Evolutionary conservation across 805 yeast species (phyloP).

Genomic region (Kodamaea leandrae): DNA sequence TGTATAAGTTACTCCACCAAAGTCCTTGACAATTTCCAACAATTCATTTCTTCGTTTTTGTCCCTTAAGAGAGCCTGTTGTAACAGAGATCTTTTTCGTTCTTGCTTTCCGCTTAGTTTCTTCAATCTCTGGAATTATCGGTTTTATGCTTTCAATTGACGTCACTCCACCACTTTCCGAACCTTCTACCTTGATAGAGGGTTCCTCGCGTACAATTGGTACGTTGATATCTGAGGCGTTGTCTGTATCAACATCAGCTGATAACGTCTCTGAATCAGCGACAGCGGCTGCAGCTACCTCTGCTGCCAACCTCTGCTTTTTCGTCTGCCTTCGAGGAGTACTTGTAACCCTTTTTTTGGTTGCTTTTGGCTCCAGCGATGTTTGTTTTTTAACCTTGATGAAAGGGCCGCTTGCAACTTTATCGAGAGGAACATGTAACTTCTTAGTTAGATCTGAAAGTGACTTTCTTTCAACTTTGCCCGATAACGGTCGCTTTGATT

Average conservation of each 20-base stretch:
- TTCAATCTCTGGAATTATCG: slow-evolving; percentile 1
- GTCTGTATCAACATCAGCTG: slow-evolving; percentile 1
- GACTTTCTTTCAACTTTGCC: slow-evolving; percentile 8
- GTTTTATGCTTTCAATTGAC: not conserved
- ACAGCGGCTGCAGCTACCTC: slow-evolving; percentile 4
- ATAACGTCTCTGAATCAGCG: too few relatives aligned
- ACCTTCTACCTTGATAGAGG: not conserved
- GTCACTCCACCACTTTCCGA: not conserved
- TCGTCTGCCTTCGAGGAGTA: not conserved
- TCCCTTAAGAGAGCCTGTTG: slow-evolving; percentile 25
- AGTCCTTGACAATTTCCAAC: slow-evolving; percentile 27
- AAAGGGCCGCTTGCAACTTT: slow-evolving; percentile 26
- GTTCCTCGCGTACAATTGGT: not conserved
- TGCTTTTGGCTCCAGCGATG: not conserved
- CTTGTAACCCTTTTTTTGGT: slow-evolving; percentile 2
- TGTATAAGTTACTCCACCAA: slow-evolving; percentile 40
- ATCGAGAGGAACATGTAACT: slow-evolving; percentile 19
- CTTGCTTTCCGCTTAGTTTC: slow-evolving; percentile 4
- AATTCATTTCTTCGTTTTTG: slow-evolving; percentile 28
- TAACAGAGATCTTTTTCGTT: not conserved
- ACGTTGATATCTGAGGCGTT: not conserved
- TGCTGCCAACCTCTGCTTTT: not conserved
- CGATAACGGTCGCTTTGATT: slow-evolving; percentile 8
- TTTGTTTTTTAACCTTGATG: slow-evolving; percentile 9
- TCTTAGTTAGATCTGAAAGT: slow-evolving; percentile 17